A percentile compares a stretch with the other conserved stretches of the same genome.
phyloP scores from a whole-genome alignment of 164 flowering plant genomes.

The Amborella trichopoda region DNA sequence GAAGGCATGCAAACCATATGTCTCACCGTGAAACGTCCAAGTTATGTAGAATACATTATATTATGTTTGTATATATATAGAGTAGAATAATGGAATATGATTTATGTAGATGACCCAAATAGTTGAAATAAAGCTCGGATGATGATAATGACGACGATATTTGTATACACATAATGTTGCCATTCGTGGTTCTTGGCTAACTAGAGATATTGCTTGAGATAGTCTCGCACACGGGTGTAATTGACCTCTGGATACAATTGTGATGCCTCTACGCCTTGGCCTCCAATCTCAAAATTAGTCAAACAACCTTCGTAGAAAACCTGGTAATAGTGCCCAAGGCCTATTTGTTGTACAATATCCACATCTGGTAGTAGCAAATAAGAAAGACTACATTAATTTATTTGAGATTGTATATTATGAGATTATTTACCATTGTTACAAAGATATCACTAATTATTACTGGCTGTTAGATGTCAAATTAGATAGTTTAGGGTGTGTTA shows the following conservation, averaged over 20 bases:
- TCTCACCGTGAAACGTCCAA: too few relatives aligned
- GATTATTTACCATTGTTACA: not conserved
- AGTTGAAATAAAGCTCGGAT: too few relatives aligned
- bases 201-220: conserved; percentile 34
- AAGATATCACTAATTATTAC: not conserved
- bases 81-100: too few relatives aligned
- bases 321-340: conserved; percentile 39
- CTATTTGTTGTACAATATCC: conserved; percentile 43
- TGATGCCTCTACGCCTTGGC: conserved; percentile 37
- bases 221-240: conserved; percentile 28
- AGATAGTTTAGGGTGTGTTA: too few relatives aligned
- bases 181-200: too few relatives aligned
- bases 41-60: too few relatives aligned
- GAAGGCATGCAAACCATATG: too few relatives aligned
- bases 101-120: too few relatives aligned
- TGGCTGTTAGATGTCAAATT: too few relatives aligned
- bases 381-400: not conserved
- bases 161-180: too few relatives aligned
- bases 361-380: conserved; percentile 8
- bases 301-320: conserved; percentile 48
- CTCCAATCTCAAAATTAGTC: conserved; percentile 44
- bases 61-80: too few relatives aligned
- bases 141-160: too few relatives aligned
- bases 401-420: not conserved
- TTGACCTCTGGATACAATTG: conserved; percentile 44